A percentile compares a stretch with the other conserved stretches of the same genome.
phyloP scores from a whole-genome alignment of 352 stramenopile genomes.

The Salisapilia sapeloensis region DNA sequence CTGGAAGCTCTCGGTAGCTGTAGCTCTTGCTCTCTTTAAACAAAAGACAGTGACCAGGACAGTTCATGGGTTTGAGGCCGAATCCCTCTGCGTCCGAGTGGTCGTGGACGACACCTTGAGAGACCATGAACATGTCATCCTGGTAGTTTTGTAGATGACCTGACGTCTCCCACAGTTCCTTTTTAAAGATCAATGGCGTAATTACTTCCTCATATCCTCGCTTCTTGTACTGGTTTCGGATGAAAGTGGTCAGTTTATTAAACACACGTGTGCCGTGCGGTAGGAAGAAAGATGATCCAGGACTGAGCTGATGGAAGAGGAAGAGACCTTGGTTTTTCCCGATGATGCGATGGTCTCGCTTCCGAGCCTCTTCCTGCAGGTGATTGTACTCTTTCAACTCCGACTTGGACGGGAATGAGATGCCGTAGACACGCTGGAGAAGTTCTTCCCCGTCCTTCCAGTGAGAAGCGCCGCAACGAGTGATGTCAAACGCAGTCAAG shows the following conservation, averaged over 20 bases:
- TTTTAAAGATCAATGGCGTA: slow-evolving; percentile 95
- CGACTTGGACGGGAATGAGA: slow-evolving; percentile 85
- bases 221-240: slow-evolving; percentile 68
- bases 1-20: slow-evolving; percentile 91
- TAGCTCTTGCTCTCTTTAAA: slow-evolving; percentile 90
- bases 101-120: slow-evolving; percentile 32
- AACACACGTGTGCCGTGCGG: slow-evolving; percentile 96
- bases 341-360: slow-evolving; percentile 91
- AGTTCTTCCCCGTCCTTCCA: slow-evolving; percentile 70
- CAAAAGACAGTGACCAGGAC: slow-evolving; percentile 93
- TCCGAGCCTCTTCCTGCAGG: slow-evolving; percentile 91
- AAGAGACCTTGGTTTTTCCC: slow-evolving; percentile 94
- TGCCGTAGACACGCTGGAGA: slow-evolving; percentile 94
- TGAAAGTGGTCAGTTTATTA: slow-evolving; percentile 88
- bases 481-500: slow-evolving; percentile 91
- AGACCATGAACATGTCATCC: slow-evolving; percentile 92
- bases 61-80: slow-evolving; percentile 98
- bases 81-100: slow-evolving; percentile 82
- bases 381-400: slow-evolving; percentile 80
- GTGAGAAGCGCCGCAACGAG: slow-evolving; percentile 90
- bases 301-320: slow-evolving; percentile 88
- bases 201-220: slow-evolving; percentile 94
- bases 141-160: slow-evolving; percentile 95
- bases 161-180: slow-evolving; percentile 95
- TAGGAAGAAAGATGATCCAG: slow-evolving; percentile 96